Evolutionary conservation across 2,329 filamentous ascomycete genomes (phyloP), one percentile per base, ranked within the genome.

Genomic region (Penicillium oxalicum): DNA sequence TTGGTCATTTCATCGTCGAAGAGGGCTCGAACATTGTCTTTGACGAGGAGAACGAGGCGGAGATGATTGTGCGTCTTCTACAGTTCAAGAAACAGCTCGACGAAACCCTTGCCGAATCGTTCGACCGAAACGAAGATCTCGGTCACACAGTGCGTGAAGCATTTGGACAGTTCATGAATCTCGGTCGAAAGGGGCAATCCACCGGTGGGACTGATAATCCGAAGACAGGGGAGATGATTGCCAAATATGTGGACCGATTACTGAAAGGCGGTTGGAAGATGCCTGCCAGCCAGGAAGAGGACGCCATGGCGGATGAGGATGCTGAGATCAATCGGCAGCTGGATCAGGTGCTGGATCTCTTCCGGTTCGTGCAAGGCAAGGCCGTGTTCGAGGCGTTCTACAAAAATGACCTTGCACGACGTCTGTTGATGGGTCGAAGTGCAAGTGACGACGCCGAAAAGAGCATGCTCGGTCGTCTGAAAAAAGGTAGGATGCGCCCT

Each of bases 301-400:
- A 77, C 27, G 78, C 82, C 3, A 83, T 86, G 2, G 84, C 83
- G 29, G 91, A 96, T 60, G 91, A 98, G 65, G 91, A 97, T 65
- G 84, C 86, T 0, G 90, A 96, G 67, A 80, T 99, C 50, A 90
- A 95, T 62, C 82, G 86, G 34, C 93, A 97, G 65, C 77, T 99
- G 9, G 91, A 98, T 60, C 87, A 94, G 63, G 91, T 88, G 0
- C 76, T 99, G 2, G 91, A 97, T 67, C 76, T 99, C 4, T 98
- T 98, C 78, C 83, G 94, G 4, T 97, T 97, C 67, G 88, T 99
- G 32, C 86, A 97, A 64, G 93, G 93, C 56, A 98, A 98, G 68
- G 91, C 94, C 47, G 88, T 96, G 0, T 98, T 99, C 55, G 93
- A 98, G 67, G 91, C 93, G 1, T 98, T 98, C 66, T 99, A 99